Percentiles rank a stretch among this genome's conserved stretches.
Evolutionary conservation across 805 yeast genomes (phyloP).

Genomic region (Kluyveromyces aestuarii): DNA sequence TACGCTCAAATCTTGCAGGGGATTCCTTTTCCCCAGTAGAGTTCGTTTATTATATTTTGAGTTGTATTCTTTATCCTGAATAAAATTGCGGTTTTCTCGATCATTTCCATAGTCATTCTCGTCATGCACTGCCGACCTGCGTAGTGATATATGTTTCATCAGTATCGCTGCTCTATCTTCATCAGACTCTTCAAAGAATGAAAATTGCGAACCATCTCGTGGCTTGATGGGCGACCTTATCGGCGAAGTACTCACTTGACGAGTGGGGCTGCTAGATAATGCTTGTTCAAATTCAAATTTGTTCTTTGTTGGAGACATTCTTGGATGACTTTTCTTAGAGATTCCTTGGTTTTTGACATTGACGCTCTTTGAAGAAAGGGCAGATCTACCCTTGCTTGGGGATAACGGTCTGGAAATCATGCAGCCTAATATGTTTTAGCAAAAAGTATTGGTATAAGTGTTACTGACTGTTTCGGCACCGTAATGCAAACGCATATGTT

Average conservation of each 20-base stretch:
- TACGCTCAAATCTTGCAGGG: conserved; percentile 13
- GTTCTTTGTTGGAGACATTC: conserved; percentile 8
- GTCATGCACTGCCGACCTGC: conserved; percentile 19
- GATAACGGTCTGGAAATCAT: conserved; percentile 5
- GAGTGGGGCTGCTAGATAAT: conserved; percentile 12
- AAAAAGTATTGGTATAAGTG: no score
- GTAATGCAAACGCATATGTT: no score
- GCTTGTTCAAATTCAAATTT: conserved; percentile 9
- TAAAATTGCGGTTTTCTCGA: conserved; percentile 9
- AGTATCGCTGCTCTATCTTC: conserved; percentile 11
- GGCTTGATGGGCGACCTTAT: neutral
- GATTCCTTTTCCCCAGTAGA: conserved; percentile 1
- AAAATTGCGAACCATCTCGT: conserved; percentile 4
- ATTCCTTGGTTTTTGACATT: conserved; percentile 11
- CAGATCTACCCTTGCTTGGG: conserved; percentile 16
- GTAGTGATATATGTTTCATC: conserved; percentile 17
- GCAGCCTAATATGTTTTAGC: neutral
- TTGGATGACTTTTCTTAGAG: neutral
- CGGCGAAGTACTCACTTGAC: conserved; percentile 4
- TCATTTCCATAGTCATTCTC: conserved; percentile 15
- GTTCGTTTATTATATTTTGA: neutral
- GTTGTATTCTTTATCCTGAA: neutral
- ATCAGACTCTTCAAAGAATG: conserved; percentile 17
- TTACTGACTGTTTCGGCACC: no score
- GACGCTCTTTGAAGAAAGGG: conserved; percentile 15